A percentile compares a stretch with the other conserved stretches of the same genome.
These are phyloP conservation scores for Sordaria brevicollis DNA, from an alignment of 495 filamentous ascomycete species.

Conservation along the genomic window DNA sequence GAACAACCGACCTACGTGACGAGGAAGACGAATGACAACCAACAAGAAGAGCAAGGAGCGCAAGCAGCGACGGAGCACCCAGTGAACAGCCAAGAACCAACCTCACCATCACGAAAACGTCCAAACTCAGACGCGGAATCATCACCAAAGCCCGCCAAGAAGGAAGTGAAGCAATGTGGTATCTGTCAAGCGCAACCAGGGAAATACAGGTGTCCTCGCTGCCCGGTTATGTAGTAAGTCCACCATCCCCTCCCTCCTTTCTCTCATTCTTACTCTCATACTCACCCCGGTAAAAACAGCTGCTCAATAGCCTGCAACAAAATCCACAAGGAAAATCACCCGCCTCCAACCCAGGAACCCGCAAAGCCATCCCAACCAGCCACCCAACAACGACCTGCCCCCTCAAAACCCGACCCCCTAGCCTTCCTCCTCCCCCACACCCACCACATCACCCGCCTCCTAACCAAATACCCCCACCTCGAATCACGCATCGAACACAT, in stretches of 20 bases:
- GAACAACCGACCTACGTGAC: background rate
- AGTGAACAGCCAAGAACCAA: background rate
- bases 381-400: conserved; percentile 5
- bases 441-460: conserved; percentile 38
- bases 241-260: background rate
- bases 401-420: conserved; percentile 25
- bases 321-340: conserved; percentile 44
- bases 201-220: conserved; percentile 60
- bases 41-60: background rate
- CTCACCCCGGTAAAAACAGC: conserved; percentile 24
- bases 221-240: conserved; percentile 50
- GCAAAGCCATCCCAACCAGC: conserved; percentile 1
- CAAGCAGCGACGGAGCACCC: background rate
- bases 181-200: conserved; percentile 46
- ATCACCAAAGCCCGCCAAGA: conserved; percentile 1
- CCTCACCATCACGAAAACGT: conserved; percentile 1
- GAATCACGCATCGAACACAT: conserved; percentile 40
- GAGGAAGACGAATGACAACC: background rate
- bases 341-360: conserved; percentile 8
- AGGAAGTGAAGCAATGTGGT: conserved; percentile 33
- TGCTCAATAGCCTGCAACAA: conserved; percentile 62
- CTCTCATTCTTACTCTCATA: background rate
- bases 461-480: conserved; percentile 43
- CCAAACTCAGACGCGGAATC: conserved; percentile 1
- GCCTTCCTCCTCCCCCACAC: conserved; percentile 28